A percentile compares a stretch with the other conserved stretches of the same genome.
phyloP scores from a whole-genome alignment of 2,329 filamentous ascomycete genomes.

The Kalmusia sp. region DNA sequence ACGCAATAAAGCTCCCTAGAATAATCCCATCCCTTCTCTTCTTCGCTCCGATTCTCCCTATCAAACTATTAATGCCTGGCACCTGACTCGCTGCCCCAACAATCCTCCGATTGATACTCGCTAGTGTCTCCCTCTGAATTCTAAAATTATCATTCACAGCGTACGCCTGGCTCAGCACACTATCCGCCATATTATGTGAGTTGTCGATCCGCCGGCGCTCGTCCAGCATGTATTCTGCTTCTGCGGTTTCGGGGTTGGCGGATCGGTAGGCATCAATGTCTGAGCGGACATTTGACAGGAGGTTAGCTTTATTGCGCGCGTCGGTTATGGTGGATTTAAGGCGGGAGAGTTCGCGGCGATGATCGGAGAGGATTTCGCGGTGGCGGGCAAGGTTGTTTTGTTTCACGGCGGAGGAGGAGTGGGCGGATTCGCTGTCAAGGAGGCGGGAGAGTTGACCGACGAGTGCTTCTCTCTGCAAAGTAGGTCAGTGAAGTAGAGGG shows the following conservation, averaged over 20 bases:
- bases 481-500: background rate
- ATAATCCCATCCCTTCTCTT: constrained; percentile 96
- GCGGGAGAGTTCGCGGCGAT: constrained; percentile 81
- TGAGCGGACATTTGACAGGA: constrained; percentile 86
- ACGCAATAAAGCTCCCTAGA: constrained; percentile 86
- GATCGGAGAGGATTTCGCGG: constrained; percentile 86
- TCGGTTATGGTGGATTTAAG: constrained; percentile 76
- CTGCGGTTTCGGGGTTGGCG: constrained; percentile 79
- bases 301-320: constrained; percentile 84
- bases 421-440: constrained; percentile 87
- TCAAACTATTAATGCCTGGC: constrained; percentile 90
- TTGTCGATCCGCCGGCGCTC: constrained; percentile 87
- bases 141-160: constrained; percentile 93
- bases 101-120: constrained; percentile 89
- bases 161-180: constrained; percentile 92
- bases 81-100: constrained; percentile 88
- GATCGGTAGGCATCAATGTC: constrained; percentile 91
- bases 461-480: constrained; percentile 74
- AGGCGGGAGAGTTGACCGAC: constrained; percentile 84
- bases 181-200: constrained; percentile 87
- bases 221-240: constrained; percentile 96
- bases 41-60: constrained; percentile 90
- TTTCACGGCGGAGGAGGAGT: constrained; percentile 91
- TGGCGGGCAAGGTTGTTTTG: constrained; percentile 94
- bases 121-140: constrained; percentile 84